Conservation (phyloP, 306 rosid genomes). For the Hippophae rhamnoides region DNA sequence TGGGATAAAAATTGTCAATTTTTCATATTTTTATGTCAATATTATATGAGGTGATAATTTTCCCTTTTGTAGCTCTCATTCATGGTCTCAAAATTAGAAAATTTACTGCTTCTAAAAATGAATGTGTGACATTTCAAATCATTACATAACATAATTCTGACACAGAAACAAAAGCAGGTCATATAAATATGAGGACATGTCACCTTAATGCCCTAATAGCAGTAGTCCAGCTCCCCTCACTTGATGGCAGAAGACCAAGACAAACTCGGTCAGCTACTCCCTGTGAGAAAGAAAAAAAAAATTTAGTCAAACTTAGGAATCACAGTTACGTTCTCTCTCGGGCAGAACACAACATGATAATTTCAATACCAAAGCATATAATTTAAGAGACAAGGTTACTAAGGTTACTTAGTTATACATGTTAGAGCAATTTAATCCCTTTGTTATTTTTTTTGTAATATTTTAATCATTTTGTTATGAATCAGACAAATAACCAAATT, state of each 20-base stretch:
- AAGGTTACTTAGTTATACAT: background rate
- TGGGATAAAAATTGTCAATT: too few relatives aligned
- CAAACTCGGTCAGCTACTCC: constrained; percentile 84
- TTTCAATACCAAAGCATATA: background rate
- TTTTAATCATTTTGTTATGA: too few relatives aligned
- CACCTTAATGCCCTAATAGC: constrained; percentile 85
- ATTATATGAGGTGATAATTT: background rate
- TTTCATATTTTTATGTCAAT: too few relatives aligned
- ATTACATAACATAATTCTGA: background rate
- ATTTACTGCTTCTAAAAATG: background rate
- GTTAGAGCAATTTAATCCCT: too few relatives aligned
- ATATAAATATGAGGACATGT: background rate
- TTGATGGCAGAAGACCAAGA: constrained; percentile 89
- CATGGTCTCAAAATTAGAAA: background rate
- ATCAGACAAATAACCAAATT: too few relatives aligned
- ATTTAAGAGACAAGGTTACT: background rate
- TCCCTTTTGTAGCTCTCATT: background rate
- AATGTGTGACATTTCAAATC: background rate
- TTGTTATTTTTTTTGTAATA: too few relatives aligned
- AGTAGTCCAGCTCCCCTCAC: constrained; percentile 81
- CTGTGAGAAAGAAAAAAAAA: constrained; percentile 29
- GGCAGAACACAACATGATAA: background rate
- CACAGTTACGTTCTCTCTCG: constrained; percentile 3
- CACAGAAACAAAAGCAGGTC: background rate
- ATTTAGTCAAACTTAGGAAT: background rate